Percentiles rank a stretch among this genome's conserved stretches.
Conservation (phyloP, 2,329 filamentous ascomycete genomes). For the Talaromyces sp. region DNA sequence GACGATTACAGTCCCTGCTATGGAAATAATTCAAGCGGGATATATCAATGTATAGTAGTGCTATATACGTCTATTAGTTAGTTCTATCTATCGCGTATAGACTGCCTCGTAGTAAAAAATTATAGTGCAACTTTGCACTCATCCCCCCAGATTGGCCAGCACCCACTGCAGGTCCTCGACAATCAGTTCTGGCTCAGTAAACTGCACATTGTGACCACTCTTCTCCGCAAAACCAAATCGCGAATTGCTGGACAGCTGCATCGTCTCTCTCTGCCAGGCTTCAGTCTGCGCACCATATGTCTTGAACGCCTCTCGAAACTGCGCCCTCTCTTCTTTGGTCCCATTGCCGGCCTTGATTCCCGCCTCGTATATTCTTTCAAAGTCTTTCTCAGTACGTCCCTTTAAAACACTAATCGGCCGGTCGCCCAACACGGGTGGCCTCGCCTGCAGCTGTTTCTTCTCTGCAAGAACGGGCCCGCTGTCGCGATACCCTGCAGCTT, state of each 20-base stretch:
- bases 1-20: too few species aligned
- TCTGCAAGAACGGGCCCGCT: conserved; percentile 5
- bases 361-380: conserved; percentile 16
- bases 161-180: conserved; percentile 14
- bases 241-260: conserved; percentile 13
- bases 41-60: not conserved
- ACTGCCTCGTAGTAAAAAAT: too few species aligned
- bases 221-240: conserved; percentile 8
- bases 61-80: too few species aligned
- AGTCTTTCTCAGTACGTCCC: conserved; percentile 17
- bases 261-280: conserved; percentile 13
- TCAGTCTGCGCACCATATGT: conserved; percentile 7
- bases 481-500: conserved; percentile 10
- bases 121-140: not conserved
- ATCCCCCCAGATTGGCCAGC: conserved; percentile 3
- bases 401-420: conserved; percentile 21
- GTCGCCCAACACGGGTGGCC: conserved; percentile 14
- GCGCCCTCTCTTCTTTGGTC: conserved; percentile 14
- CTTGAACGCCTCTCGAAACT: conserved; percentile 10
- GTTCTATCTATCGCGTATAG: too few species aligned
- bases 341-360: conserved; percentile 15
- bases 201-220: conserved; percentile 15
- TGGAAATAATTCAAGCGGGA: not conserved
- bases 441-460: conserved; percentile 19
- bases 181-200: conserved; percentile 13